These are phyloP conservation scores for Saturnispora besseyi DNA, from an alignment of 805 yeast genomes.

Conservation along the genomic window DNA sequence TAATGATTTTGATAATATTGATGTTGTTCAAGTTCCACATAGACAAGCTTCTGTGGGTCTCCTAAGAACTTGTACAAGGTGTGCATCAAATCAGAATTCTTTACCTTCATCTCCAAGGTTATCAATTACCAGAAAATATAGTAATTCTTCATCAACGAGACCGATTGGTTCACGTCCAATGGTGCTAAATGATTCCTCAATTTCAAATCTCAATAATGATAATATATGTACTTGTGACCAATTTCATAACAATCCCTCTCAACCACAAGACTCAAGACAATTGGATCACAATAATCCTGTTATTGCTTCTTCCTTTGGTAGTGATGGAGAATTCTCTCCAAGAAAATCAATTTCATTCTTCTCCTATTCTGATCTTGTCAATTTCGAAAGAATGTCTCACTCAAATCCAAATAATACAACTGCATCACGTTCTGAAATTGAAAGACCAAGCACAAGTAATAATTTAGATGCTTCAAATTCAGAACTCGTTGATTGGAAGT, in stretches of 20 bases:
- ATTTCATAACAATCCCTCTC: neutral
- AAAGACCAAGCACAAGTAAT: neutral
- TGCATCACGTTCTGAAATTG: constrained; percentile 1
- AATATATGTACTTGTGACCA: neutral
- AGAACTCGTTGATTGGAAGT: neutral
- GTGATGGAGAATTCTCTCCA: neutral
- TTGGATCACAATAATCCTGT: neutral
- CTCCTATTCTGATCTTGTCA: constrained; percentile 27
- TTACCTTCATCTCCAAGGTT: constrained; percentile 4
- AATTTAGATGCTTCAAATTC: neutral
- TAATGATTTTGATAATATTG: constrained; percentile 55
- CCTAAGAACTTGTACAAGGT: constrained; percentile 5
- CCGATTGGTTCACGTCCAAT: neutral
- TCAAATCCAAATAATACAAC: neutral
- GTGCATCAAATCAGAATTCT: constrained; percentile 1
- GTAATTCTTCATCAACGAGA: neutral
- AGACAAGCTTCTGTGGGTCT: constrained; percentile 4
- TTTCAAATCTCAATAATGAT: neutral
- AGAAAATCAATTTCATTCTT: constrained; percentile 27
- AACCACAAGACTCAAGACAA: neutral
- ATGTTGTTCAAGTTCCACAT: constrained; percentile 42
- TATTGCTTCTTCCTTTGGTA: neutral
- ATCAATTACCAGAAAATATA: constrained; percentile 5
- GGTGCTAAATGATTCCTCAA: neutral
- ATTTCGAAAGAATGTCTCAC: constrained; percentile 19